Base-by-base conservation (phyloP, 2,329 filamentous ascomycete genomes). In the Colletotrichum eleusines region DNA sequence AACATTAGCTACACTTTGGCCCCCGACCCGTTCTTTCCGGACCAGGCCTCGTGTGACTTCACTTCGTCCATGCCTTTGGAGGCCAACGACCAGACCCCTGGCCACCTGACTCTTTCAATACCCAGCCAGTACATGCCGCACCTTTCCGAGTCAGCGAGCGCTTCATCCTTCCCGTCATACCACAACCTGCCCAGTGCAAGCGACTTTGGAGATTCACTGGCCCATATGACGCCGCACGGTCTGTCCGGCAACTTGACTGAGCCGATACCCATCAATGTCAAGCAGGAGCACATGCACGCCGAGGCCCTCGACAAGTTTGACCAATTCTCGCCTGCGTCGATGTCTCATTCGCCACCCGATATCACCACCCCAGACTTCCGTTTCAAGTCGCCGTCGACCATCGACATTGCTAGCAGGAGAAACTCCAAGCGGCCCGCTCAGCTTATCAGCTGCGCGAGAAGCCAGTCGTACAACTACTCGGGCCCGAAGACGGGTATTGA, bases 361-460 rank as follows among this genome's bases (percentile, higher is more conserved):
- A 68, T 71, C 31, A 73, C 73, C 1, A 71, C 73, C 20, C 73
- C 79, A 6, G 79, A 81, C 57, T 77, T 82, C 51, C 79, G 78
- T 35, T 80, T 87, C 75, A 85, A 82, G 74, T 87, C 86, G 1
- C 83, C 86, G 0, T 83, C 85, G 12, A 82, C 84, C 0, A 81
- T 86, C 65, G 87, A 89, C 74, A 86, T 89, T 71, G 87, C 87
- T 20, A 84, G 83, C 23, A 83, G 88, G 55, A 83, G 88, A 63
- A 86, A 85, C 72, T 82, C 81, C 65, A 84, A 86, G 63, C 83
- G 82, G 4, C 84, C 84, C 1, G 81, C 86, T 35, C 82, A 84
- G 38, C 80, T 88, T n/a, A 81, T 86, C 50, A 79, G 79, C 12
- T 81, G 84, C 11, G 77, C 85, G 26, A 83, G 85, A 62, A 84